A percentile compares a stretch with the other conserved stretches of the same genome.
Conservation (phyloP, 2,329 filamentous ascomycete genomes). For the Aphanoascus verrucosus region DNA sequence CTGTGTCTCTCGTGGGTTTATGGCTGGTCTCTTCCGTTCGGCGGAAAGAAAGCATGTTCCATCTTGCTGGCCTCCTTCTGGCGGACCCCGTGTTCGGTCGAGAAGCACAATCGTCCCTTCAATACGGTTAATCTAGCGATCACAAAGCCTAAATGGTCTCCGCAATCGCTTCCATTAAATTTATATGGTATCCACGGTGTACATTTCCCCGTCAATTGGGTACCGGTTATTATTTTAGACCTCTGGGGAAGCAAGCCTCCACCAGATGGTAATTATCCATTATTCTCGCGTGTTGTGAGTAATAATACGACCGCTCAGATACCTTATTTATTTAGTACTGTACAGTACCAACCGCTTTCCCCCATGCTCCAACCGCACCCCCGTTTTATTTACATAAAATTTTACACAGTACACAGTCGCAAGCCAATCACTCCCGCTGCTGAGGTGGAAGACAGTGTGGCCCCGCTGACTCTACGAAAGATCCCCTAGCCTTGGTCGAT, state of each 20-base stretch:
- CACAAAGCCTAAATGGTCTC: constrained; percentile 11
- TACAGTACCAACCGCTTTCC: constrained; percentile 5
- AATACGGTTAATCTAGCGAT: constrained; percentile 9
- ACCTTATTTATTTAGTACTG: not conserved
- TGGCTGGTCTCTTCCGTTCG: too few species aligned
- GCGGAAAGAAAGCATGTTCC: too few species aligned
- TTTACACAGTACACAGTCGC: constrained; percentile 8
- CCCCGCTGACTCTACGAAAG: constrained; percentile 10
- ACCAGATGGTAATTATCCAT: not conserved
- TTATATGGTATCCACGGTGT: constrained; percentile 3
- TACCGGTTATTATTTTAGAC: constrained; percentile 5
- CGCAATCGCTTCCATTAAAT: constrained; percentile 6
- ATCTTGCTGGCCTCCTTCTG: too few species aligned
- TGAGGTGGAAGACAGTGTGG: not conserved
- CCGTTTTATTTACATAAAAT: constrained; percentile 12
- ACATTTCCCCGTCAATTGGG: constrained; percentile 8
- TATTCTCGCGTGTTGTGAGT: not conserved
- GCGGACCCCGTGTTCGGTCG: not conserved
- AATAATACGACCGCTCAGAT: constrained; percentile 7
- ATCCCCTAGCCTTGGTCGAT: constrained; percentile 12
- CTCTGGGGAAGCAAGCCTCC: constrained; percentile 3
- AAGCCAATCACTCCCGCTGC: constrained; percentile 8
- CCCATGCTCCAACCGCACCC: constrained; percentile 9
- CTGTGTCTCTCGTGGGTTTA: too few species aligned
- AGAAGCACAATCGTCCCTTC: constrained; percentile 2